Evolutionary conservation across 1,139 yeast species (phyloP), one percentile per base, ranked within the genome.

Genomic region (Entelexis paramagnoliae): DNA sequence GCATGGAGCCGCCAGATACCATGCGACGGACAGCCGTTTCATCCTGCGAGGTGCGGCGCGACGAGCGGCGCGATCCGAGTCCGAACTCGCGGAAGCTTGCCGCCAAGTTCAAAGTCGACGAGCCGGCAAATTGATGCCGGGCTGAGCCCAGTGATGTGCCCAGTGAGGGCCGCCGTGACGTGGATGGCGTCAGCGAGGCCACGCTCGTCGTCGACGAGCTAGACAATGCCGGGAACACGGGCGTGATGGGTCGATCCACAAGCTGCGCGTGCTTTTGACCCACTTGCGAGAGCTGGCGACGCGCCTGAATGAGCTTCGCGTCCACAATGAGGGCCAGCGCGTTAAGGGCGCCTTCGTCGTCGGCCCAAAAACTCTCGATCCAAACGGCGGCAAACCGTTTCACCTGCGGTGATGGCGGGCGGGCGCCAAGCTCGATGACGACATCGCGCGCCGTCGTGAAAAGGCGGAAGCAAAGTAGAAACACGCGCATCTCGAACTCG

Each of bases 321-420:
- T 42, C 48, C 10, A 51, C 46, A 2, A 56, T 36, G 24, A 46
- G 41, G 20, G 46, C 50, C 28, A 56, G 19, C 9, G 47, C 38
- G 3, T 38, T 36, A 33, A 88, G 67, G 33, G 80, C 71, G 24
- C 68, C 70, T 56, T 75, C 77, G 63, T 87, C 96, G 33, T 76
- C 77, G 59, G 79, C 77, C 96, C 96, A 89, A 64, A 83, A 87
- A 50, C 91, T 81, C 66, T 86, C 94, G 66, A 88, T 68, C 97
- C 97, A 89, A 48, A 80, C 70, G 62, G 79, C 83, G 61, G 87
- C 79, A 66, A 83, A 72, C 59, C 76, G 78, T 58, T 81, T 79
- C 41, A 45, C 56, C 11, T 47, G 53, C 59, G 80, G 86, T 67
- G 82, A 86, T 57, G 95, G 71, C 11, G 75, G 67, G 47, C 84